Base-by-base conservation (phyloP, 1,284 basidiomycete genomes). In the Malassezia yamatoensis region DNA sequence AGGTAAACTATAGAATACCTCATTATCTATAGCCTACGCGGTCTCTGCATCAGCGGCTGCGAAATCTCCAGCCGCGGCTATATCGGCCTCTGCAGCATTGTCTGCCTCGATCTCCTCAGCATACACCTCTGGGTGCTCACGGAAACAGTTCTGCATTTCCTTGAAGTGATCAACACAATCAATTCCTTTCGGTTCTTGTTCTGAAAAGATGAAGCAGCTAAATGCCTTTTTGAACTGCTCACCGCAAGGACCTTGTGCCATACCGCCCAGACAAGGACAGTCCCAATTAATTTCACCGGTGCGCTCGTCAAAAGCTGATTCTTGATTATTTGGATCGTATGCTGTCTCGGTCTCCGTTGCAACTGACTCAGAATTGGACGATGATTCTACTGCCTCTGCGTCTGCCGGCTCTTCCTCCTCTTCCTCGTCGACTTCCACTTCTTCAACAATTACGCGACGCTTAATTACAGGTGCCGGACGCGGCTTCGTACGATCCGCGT, bases 101-200 rank as follows among this genome's bases (percentile, higher is more conserved):
- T 69, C 65, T 18, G 65, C 63, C 51, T 65, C 64, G 37, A 73
- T 62, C 53, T 73, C 91, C 69, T 90, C 88, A 29, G 85, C 89
- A 76, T 98, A 98, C 35, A 90, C 81, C 35, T 96, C 93, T 0
- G 93, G 94, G 77, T 98, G 88, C 65, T 83, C 84, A 67, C 90
- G 83, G 81, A 99, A 98, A 80, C 93, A 99, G 63, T 87, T 85
- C 77, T 99, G 93, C 93, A 98, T 99, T 16, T 79, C 83, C 78
- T 90, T 87, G 81, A 99, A 99, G 79, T 88, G 90, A 66, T 96
- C 94, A 18, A 99, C 87, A 67, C 93, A 99, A 68, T 98, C 87
- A 55, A 96, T 87, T 9, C 93, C 93, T 79, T 99, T 98, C 1
- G 93, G 93, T 70, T 98, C 94, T 53, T 84, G 82, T 74, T 96